Evolutionary conservation across 257 asterid species (phyloP).

Genomic region (Handroanthus guayacan): DNA sequence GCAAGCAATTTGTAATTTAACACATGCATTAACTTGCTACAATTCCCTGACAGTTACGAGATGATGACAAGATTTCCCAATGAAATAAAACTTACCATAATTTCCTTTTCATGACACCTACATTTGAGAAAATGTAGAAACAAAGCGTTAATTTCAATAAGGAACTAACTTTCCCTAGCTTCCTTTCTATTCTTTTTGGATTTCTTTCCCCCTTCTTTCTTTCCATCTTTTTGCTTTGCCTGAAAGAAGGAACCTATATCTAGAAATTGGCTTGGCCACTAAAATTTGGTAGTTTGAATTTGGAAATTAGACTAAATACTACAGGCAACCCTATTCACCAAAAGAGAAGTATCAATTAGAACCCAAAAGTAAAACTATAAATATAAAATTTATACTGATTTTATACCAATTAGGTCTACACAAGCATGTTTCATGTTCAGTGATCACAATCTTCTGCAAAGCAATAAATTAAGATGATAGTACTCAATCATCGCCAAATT

Average conservation of each 20-base stretch:
- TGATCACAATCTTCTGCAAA: background rate
- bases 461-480: slow-evolving; percentile 1
- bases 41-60: background rate
- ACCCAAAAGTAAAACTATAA: background rate
- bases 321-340: background rate
- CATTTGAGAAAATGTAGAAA: background rate
- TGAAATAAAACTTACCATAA: background rate
- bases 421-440: background rate
- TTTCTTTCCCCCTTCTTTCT: background rate
- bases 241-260: background rate
- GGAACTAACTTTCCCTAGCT: background rate
- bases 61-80: background rate
- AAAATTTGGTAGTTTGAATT: slow-evolving; percentile 8
- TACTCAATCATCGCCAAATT: slow-evolving; percentile 11
- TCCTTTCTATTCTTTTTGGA: background rate
- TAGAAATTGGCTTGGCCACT: background rate
- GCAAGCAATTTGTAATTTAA: slow-evolving; percentile 1
- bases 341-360: background rate
- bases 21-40: background rate
- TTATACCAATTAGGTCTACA: background rate
- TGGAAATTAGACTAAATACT: background rate
- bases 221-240: background rate
- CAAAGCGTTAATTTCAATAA: slow-evolving; percentile 1
- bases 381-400: slow-evolving; percentile 7
- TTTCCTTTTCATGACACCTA: slow-evolving; percentile 6